Evolutionary conservation across 225 moss, liverwort and hornwort genomes (phyloP), one percentile per base, ranked within the genome.

Genomic region (Thuidium tamariscinum): DNA sequence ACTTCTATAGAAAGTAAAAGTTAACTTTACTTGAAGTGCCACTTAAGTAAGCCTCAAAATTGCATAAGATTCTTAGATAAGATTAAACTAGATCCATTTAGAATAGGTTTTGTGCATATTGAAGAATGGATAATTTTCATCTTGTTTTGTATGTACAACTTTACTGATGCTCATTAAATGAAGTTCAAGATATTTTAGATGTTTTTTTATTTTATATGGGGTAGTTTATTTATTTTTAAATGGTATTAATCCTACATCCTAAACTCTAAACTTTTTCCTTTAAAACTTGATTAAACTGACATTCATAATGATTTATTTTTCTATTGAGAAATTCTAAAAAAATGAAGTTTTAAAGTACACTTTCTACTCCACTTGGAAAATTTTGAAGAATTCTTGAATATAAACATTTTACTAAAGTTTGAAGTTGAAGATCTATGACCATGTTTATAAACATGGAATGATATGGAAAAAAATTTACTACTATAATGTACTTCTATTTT

Each of bases 381-480:
- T 8, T 26, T 41, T 69, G 26, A 41, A 26, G 2, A 8, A 3
- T 5, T 41, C 7, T 13, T 14, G 4, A 15, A 69, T 15, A 13
- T 14, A 26, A 23, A 0, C 15, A 69, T 41, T 69, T 41, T 25
- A 41, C 2, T 25, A 5, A 69, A 69, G 7, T 41, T 69, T 25
- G 2, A 69, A 69, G 8, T 41, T 25, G 1, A 41, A 0, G 15
- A 41, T 41, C 15, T 41, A 41, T 8, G 26, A 25, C 8, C 1
- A 69, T 0, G 0, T 41, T 69, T 23, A 0, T 4, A 13, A 23
- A 7, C 7, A 39, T 39, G 1, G 23, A 36, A 1, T 68, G 25
- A 25, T 0, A 23, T 13, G 1, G 0, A 68, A 36, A 4, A 37
- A 2, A 67, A 39, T 1, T 0, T 39, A 23, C 13, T 23, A 23